Percentiles rank a stretch among this genome's conserved stretches.
Evolutionary conservation across 2,329 filamentous ascomycete genomes (phyloP).

Genomic region (Epichloe baconii): DNA sequence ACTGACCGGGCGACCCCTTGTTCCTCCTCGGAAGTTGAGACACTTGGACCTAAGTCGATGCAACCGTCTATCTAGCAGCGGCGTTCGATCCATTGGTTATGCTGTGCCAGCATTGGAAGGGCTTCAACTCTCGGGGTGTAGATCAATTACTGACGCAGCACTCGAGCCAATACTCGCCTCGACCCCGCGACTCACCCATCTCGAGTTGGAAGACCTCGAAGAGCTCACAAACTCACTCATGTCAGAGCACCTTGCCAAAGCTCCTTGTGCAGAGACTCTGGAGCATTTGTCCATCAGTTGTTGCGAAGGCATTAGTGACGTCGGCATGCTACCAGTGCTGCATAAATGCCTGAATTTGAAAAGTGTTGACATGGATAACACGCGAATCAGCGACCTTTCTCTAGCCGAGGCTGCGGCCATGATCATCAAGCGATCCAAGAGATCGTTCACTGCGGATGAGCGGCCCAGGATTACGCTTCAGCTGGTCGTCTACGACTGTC

Average conservation of each 20-base stretch:
- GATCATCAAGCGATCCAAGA: conserved; percentile 49
- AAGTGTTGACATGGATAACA: conserved; percentile 84
- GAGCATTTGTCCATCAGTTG: conserved; percentile 80
- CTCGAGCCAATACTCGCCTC: conserved; percentile 62
- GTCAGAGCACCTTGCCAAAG: conserved; percentile 57
- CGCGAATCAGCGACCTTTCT: conserved; percentile 73
- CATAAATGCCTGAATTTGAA: conserved; percentile 58
- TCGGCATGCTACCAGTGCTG: conserved; percentile 70
- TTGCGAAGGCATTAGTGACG: conserved; percentile 74
- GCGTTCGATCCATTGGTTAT: conserved; percentile 58
- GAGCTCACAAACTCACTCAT: conserved; percentile 64
- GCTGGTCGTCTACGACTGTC: conserved; percentile 81
- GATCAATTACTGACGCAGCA: conserved; percentile 58
- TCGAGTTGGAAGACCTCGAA: conserved; percentile 80
- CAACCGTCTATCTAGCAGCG: conserved; percentile 54
- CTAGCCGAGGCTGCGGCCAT: conserved; percentile 76
- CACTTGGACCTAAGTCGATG: conserved; percentile 81
- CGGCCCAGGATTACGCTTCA: conserved; percentile 51
- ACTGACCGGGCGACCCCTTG: conserved; percentile 61
- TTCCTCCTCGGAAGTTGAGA: conserved; percentile 64
- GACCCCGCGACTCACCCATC: conserved; percentile 63
- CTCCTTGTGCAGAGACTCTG: conserved; percentile 58
- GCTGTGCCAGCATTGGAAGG: conserved; percentile 71
- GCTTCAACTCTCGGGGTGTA: conserved; percentile 68
- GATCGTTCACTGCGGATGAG: conserved; percentile 24